These are phyloP conservation scores for Emergomyces pasteurianus DNA, from an alignment of 2,329 filamentous ascomycete genomes.

Conservation along the genomic window DNA sequence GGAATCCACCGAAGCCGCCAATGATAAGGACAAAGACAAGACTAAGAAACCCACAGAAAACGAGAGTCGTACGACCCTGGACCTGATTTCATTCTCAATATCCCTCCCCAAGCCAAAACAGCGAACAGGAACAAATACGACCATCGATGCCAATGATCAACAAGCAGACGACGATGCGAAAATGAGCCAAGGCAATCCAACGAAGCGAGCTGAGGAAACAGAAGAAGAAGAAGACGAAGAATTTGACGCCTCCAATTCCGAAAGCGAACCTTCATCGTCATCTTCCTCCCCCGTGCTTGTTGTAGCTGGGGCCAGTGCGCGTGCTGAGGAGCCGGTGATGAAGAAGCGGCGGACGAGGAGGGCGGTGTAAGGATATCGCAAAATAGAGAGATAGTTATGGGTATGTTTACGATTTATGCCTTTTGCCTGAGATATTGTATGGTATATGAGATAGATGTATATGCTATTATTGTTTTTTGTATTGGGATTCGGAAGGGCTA, in stretches of 20 bases:
- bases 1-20: not conserved
- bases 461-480: not conserved
- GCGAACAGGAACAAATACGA: no score
- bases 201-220: not conserved
- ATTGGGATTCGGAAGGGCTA: no score
- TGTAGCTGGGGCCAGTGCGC: not conserved
- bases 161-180: not conserved
- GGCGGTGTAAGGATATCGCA: not conserved
- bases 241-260: not conserved
- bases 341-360: not conserved
- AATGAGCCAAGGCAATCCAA: not conserved
- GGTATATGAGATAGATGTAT: not conserved
- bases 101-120: not conserved
- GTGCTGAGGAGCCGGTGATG: not conserved
- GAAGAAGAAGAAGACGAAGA: not conserved
- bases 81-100: constrained; percentile 4
- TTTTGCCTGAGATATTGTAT: not conserved
- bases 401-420: not conserved
- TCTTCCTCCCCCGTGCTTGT: not conserved
- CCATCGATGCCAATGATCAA: not conserved
- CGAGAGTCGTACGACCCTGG: constrained; percentile 14
- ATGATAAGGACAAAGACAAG: constrained; percentile 6
- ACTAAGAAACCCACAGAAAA: constrained; percentile 38
- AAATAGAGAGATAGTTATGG: not conserved
- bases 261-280: not conserved